phyloP scores from a whole-genome alignment of 1,284 basidiomycete genomes.

The Omphalotus olearius region DNA sequence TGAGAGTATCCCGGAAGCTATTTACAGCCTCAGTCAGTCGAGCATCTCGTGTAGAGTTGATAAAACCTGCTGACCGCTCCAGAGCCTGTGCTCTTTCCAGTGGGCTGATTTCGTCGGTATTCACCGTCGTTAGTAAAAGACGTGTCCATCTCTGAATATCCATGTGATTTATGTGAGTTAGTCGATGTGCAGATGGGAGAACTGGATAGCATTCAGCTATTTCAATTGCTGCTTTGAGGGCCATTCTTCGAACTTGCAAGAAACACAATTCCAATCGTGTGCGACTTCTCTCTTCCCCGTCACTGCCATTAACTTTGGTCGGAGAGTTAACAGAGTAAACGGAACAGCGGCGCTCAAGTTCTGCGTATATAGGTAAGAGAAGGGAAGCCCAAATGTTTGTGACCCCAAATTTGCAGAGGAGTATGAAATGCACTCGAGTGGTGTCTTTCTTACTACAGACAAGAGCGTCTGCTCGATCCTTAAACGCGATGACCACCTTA shows the following conservation, averaged over 20 bases:
- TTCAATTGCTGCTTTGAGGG: conserved; percentile 3
- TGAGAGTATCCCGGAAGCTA: conserved; percentile 6
- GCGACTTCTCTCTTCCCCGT: not conserved
- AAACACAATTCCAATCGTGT: not conserved
- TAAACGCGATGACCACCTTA: not conserved
- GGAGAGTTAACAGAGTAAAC: not conserved
- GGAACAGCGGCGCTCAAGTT: conserved; percentile 1
- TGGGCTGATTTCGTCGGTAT: not conserved
- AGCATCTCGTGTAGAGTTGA: not conserved
- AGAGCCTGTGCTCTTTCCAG: not conserved
- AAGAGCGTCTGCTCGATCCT: not conserved
- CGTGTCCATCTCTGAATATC: conserved; percentile 1
- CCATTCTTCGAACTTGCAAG: not conserved
- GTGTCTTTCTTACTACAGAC: too few species aligned
- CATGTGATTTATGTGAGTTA: not conserved
- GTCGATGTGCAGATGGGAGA: not conserved
- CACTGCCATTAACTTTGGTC: not conserved
- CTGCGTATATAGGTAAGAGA: not conserved
- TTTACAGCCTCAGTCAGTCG: not conserved
- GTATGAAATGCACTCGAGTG: too few species aligned
- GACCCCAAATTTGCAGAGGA: too few species aligned
- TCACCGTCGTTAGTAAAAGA: conserved; percentile 4
- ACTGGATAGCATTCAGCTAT: not conserved
- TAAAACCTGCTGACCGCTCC: not conserved
- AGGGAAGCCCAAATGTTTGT: not conserved